Base-by-base conservation (phyloP, 345 rosid genomes). In the Eucalyptus pauciflora region DNA sequence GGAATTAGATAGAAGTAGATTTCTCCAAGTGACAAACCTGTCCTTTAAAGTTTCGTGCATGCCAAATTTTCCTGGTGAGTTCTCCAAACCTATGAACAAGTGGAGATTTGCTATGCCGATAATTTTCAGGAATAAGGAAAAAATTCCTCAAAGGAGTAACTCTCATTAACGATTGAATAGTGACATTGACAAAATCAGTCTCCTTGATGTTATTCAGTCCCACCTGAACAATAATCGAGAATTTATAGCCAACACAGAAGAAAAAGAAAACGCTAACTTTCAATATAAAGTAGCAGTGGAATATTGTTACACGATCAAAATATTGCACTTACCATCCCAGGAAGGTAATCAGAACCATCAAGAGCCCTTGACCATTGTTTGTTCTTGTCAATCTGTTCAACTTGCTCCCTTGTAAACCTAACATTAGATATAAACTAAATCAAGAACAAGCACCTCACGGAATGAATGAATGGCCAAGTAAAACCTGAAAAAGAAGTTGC, bases 301-400 rank as follows among this genome's bases (percentile, higher is more conserved):
- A 76, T 76, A 76, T 76, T 76, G 48, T 27, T 16, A 48, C 15
- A 24, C 5, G 25, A 48, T 31, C 25, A 31, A 51, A 33, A 48
- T 8, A 37, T 22, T 41, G 87, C 29, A 64, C 87, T 20, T 89
- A 96, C 99, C 99, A 98, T 98, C 94, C 99, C 99, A 0, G 99
- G 99, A 89, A 98, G 98, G 90, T 98, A 97, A 93, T 98, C 98
- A 52, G 99, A 97, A 88, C 99, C 99, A 93, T 97, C 99, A 89
- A 98, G 99, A 86, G 99, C 97, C 92, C 99, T 96, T 58, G 99
- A 98, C 99, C 99, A 98, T 86, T 95, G 96, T 91, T 94, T 96
- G 90, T 93, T 97, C 91, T 85, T 95, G 91, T 98, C 99, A 89
- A 98, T 93, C 94, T 93, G 97, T 90, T 92, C 94, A 71, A 98